Conservation (phyloP, 305 asterid species). For the Rubia tinctorum region DNA sequence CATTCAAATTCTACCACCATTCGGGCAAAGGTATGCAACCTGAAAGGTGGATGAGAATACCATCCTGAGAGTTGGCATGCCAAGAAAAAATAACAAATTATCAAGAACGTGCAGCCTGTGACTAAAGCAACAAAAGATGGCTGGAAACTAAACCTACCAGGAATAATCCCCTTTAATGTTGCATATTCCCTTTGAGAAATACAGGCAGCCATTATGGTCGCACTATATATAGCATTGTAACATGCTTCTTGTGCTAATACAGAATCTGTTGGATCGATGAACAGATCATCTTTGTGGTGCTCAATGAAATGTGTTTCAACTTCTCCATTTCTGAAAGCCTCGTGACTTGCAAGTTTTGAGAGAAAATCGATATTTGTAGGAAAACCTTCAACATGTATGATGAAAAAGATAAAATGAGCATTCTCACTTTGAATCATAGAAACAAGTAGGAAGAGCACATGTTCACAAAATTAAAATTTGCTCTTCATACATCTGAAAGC, state of each 20-base stretch:
- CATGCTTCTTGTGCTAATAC: conserved; percentile 37
- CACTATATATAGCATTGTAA: conserved; percentile 48
- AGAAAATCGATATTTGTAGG: conserved; percentile 96
- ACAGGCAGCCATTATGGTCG: conserved; percentile 81
- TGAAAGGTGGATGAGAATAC: conserved; percentile 84
- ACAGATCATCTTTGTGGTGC: conserved; percentile 67
- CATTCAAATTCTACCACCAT: conserved; percentile 67
- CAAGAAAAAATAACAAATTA: conserved; percentile 22
- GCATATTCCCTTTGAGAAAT: conserved; percentile 57
- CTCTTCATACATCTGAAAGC: neutral
- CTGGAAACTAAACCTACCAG: conserved; percentile 44
- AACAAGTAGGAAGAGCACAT: neutral
- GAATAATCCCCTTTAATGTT: conserved; percentile 34
- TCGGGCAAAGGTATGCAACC: conserved; percentile 63
- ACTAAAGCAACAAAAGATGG: conserved; percentile 10
- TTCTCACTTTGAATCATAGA: neutral
- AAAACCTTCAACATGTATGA: conserved; percentile 86
- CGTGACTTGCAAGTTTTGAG: conserved; percentile 66
- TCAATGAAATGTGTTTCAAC: conserved; percentile 97
- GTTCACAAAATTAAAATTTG: neutral
- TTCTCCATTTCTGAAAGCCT: conserved; percentile 76
- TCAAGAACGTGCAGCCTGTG: conserved; percentile 16
- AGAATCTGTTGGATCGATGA: conserved; percentile 44
- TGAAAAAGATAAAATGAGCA: conserved; percentile 1
- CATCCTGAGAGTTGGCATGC: conserved; percentile 67